These are phyloP conservation scores for Nymphaea thermarum DNA, from an alignment of 164 flowering plant species.

Conservation along the genomic window DNA sequence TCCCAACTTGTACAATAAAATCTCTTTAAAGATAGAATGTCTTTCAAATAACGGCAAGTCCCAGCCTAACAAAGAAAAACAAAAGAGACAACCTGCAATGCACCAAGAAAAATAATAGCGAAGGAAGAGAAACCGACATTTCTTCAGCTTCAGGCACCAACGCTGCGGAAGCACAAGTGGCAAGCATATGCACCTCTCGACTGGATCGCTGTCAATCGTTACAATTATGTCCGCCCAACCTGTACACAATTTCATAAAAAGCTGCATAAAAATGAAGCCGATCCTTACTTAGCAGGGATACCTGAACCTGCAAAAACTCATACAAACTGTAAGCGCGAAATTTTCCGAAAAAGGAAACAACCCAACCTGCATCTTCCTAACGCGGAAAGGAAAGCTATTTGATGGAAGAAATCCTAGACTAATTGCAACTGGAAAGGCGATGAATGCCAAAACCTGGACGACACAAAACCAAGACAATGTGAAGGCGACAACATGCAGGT, in stretches of 20 bases:
- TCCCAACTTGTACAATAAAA: no score
- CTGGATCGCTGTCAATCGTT: neutral
- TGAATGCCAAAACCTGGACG: neutral
- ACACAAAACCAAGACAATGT: neutral
- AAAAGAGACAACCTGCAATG: neutral
- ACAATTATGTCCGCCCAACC: neutral
- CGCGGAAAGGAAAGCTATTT: neutral
- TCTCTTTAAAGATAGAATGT: no score
- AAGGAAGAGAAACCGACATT: neutral
- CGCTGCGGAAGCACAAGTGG: neutral
- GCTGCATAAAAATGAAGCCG: conserved; percentile 2
- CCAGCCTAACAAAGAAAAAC: no score
- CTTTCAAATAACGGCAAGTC: no score
- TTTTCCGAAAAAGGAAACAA: neutral
- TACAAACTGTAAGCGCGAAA: conserved; percentile 1
- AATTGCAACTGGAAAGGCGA: neutral
- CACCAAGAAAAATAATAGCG: neutral
- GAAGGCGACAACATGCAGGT: no score
- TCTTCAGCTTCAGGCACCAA: neutral
- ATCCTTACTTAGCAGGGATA: conserved; percentile 2
- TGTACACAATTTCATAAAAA: neutral
- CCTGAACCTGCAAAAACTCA: conserved; percentile 4
- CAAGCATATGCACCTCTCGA: neutral
- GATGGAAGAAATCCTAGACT: neutral
- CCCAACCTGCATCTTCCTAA: neutral